These are phyloP conservation scores for Chlamydomonas sphaeroides DNA, from an alignment of 139 green algal genomes.

Conservation along the genomic window DNA sequence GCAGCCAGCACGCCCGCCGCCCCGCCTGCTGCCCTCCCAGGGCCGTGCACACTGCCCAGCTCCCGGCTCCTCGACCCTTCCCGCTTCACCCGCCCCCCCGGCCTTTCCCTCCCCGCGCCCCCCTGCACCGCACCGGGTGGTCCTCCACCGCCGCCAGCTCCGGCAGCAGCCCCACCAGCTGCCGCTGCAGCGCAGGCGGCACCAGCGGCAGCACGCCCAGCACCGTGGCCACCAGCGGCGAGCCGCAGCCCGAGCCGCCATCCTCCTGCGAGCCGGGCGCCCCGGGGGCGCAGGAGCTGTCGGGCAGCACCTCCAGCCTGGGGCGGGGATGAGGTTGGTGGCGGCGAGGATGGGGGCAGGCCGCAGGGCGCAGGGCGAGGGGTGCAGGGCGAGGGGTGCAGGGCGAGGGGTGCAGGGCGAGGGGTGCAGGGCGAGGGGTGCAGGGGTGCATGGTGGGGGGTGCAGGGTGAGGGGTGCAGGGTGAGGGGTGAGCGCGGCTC, in stretches of 20 bases:
- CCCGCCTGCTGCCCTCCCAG: too few species aligned
- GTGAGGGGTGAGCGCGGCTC: too few species aligned
- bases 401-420: not conserved
- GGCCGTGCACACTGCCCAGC: too few species aligned
- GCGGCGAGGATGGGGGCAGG: not conserved
- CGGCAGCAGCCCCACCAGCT: conserved; percentile 21
- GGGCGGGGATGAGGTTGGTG: not conserved
- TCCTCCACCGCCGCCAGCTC: conserved; percentile 27
- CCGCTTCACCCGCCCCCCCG: too few species aligned
- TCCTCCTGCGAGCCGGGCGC: not conserved
- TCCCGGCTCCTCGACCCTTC: not conserved
- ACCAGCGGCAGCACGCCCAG: conserved; percentile 6
- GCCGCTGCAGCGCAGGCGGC: conserved; percentile 24
- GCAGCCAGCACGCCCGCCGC: not conserved
- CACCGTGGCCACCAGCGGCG: not conserved
- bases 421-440: too few species aligned
- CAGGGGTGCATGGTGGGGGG: too few species aligned
- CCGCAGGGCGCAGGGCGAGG: too few species aligned
- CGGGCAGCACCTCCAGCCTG: conserved; percentile 47
- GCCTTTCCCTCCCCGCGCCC: too few species aligned
- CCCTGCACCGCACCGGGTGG: not conserved
- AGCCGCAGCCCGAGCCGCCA: not conserved
- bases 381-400: too few species aligned
- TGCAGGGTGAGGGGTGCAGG: too few species aligned
- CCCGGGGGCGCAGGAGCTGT: not conserved